Percentiles rank a stretch among this genome's conserved stretches.
These are phyloP conservation scores for Gracilariopsis chorda DNA, from an alignment of 23 red algal genomes.

Conservation along the genomic window DNA sequence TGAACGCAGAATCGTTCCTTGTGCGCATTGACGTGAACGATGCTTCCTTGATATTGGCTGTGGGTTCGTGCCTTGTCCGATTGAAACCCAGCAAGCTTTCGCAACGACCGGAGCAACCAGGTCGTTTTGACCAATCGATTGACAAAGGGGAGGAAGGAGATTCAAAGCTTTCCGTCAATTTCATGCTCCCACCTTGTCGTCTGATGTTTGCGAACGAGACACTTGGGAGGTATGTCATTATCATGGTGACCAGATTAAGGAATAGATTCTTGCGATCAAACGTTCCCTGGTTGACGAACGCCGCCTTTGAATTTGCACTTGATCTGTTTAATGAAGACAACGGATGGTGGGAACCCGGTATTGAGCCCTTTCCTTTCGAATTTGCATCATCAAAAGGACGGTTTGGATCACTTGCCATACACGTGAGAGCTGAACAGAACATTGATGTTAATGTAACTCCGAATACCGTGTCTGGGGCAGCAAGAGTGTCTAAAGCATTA, in stretches of 20 bases:
- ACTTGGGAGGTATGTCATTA: conserved; percentile 59
- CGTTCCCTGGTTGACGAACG: conserved; percentile 63
- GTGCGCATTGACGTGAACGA: conserved; percentile 75
- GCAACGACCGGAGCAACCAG: conserved; percentile 43
- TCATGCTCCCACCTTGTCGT: conserved; percentile 59
- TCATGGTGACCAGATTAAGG: conserved; percentile 63
- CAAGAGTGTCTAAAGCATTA: conserved; percentile 63
- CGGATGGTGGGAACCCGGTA: conserved; percentile 80
- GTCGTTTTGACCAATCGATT: conserved; percentile 63
- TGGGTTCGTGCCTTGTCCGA: conserved; percentile 51
- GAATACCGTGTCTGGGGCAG: conserved; percentile 68
- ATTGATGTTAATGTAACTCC: conserved; percentile 82
- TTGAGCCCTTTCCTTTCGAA: conserved; percentile 71
- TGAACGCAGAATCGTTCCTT: conserved; percentile 72
- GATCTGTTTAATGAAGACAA: conserved; percentile 85
- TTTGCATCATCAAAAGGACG: conserved; percentile 68
- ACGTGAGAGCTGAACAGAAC: conserved; percentile 44
- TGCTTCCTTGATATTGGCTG: conserved; percentile 59
- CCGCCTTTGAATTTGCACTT: conserved; percentile 57
- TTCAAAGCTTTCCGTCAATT: conserved; percentile 49
- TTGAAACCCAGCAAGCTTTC: conserved; percentile 42
- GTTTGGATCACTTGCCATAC: conserved; percentile 60
- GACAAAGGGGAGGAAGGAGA: conserved; percentile 63
- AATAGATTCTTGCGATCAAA: conserved; percentile 52
- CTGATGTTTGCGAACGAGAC: conserved; percentile 81